Conservation (phyloP, 306 rosid genomes). For the Morella rubra region DNA sequence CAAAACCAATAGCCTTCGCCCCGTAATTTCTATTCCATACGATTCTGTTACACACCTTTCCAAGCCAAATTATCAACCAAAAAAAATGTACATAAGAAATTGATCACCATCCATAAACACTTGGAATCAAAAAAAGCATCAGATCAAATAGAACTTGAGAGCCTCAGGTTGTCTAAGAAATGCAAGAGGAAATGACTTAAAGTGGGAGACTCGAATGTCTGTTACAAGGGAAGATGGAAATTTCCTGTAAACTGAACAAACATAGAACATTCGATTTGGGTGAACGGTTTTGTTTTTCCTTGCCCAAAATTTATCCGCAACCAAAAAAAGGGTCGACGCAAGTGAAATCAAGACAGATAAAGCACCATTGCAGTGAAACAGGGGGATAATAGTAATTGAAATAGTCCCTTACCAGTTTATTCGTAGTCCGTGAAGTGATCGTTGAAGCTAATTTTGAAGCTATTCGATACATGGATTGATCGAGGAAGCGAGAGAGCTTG, state of each 20-base stretch:
- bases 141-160: not conserved
- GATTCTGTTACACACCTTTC: conserved; percentile 47
- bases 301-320: not conserved
- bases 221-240: not conserved
- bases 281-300: not conserved
- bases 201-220: not conserved
- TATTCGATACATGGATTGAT: conserved; percentile 68
- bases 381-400: not conserved
- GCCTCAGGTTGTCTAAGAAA: not conserved
- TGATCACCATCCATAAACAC: conserved; percentile 6
- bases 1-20: conserved; percentile 79
- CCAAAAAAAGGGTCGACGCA: not conserved
- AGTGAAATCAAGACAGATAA: not conserved
- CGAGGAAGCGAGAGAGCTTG: not conserved
- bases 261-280: not conserved
- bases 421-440: conserved; percentile 46
- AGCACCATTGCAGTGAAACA: not conserved
- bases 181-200: not conserved
- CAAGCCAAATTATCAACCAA: conserved; percentile 14
- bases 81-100: not conserved
- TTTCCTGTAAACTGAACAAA: not conserved
- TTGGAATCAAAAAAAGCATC: too few species aligned
- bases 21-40: conserved; percentile 62
- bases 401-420: conserved; percentile 47
- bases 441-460: conserved; percentile 69